These are phyloP conservation scores for Pseudopyricularia javanii DNA, from an alignment of 2,329 filamentous ascomycete genomes.

Conservation along the genomic window DNA sequence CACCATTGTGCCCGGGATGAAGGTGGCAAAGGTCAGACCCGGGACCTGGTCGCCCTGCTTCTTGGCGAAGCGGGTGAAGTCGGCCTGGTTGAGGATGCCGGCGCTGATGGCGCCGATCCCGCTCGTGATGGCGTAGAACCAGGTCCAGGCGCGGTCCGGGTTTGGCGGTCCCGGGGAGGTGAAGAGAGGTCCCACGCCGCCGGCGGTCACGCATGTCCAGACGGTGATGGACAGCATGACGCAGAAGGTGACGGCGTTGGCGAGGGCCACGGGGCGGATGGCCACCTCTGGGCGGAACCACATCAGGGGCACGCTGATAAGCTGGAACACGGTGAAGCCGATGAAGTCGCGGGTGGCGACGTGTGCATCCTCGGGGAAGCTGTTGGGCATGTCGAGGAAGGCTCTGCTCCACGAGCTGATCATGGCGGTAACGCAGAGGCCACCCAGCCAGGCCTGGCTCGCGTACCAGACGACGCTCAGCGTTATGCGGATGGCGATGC, in stretches of 20 bases:
- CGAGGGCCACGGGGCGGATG: conserved; percentile 14
- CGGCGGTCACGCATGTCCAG: conserved; percentile 19
- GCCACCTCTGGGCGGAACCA: conserved; percentile 28
- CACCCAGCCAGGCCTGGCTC: conserved; percentile 19
- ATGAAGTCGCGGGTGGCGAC: conserved; percentile 15
- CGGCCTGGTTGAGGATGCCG: conserved; percentile 29
- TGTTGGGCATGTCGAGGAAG: conserved; percentile 13
- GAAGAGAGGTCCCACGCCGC: conserved; percentile 16
- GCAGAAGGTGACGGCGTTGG: conserved; percentile 17
- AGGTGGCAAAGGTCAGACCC: conserved; percentile 23
- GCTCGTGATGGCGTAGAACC: conserved; percentile 24
- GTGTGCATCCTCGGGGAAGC: conserved; percentile 10
- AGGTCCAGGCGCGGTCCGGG: conserved; percentile 20
- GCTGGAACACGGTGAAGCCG: conserved; percentile 16
- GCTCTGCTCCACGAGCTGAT: conserved; percentile 9
- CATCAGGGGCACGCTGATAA: conserved; percentile 22
- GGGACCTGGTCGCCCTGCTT: conserved; percentile 25
- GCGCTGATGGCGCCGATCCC: conserved; percentile 29
- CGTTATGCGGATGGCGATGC: conserved; percentile 23
- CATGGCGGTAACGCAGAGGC: conserved; percentile 13
- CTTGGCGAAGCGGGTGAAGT: conserved; percentile 28
- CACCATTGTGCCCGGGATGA: conserved; percentile 24
- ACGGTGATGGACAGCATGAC: conserved; percentile 20
- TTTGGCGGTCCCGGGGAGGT: conserved; percentile 7
- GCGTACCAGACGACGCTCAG: conserved; percentile 26